Evolutionary conservation across 1,284 basidiomycete species (phyloP), one percentile per base, ranked within the genome.

Genomic region (Boletus semigastroideus): DNA sequence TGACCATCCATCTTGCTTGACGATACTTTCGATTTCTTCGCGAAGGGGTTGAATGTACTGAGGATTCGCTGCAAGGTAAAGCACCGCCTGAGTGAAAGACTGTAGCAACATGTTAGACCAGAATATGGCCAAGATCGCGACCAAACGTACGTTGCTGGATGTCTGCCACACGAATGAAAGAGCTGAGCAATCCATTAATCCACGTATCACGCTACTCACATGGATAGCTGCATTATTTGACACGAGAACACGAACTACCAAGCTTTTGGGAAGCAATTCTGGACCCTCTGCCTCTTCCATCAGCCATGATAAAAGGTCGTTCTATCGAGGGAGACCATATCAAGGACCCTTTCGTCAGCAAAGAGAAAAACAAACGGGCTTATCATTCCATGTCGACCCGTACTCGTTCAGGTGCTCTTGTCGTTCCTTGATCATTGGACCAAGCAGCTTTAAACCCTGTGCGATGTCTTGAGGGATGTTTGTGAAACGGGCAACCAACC

Each of bases 241-340:
- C 2, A 53, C 25, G 5, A 77, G 57, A 3, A 77, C 37, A 13
- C 68, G 64, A 11, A 54, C 51, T 1, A 68, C 66, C 22, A 78
- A 52, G 9, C 62, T 58, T 20, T 61, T 50, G 0, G 69, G 44
- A 0, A 60, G 36, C 5, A 55, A 63, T 40, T 74, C 65, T 4
- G 67, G 56, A 10, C 62, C 68, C 9, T 66, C 56, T 5, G 70
- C 20, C 2, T 64, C 67, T 25, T 77, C 72, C 44, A 79, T 66
- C 14, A 79, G 50, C 78, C 78, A 81, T 40, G 65, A 67, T 16
- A 81, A 51, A 46, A 74, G 51, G 50, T 76, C 75, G 49, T 73
- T 71, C 72, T 76, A 52, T 28, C 10, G 31, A 20, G 25, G 25
- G 5, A 17, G 16, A 41, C 27, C 6, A 2, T 7, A 41, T n/a